Conservation (phyloP, 257 asterid genomes). For the Solanum etuberosum region DNA sequence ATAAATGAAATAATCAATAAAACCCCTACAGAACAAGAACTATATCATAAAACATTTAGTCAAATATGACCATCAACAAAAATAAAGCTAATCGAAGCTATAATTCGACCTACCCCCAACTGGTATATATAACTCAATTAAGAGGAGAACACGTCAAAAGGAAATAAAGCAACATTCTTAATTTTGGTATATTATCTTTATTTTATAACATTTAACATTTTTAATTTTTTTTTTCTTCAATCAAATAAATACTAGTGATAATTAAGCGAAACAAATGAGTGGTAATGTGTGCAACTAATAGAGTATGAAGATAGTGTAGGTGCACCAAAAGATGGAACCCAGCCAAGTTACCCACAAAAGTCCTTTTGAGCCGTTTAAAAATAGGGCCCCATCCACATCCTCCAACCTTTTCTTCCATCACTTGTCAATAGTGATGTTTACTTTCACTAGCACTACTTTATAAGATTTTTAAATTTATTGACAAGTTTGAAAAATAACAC, state of each 20-base stretch:
- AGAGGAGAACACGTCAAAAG: not conserved
- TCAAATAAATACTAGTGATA: not conserved
- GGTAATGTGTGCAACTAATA: not conserved
- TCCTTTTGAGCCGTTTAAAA: conserved; percentile 57
- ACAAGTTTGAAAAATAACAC: conserved; percentile 21
- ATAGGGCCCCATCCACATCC: conserved; percentile 12
- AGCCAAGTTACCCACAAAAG: conserved; percentile 18
- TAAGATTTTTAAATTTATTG: conserved; percentile 49
- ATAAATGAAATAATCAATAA: too few species aligned
- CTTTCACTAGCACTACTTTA: conserved; percentile 4
- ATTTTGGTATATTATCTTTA: too few species aligned
- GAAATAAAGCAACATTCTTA: not conserved
- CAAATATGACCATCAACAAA: too few species aligned
- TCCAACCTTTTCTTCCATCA: not conserved
- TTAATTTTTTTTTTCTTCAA: too few species aligned
- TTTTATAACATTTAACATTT: too few species aligned
- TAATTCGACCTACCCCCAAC: too few species aligned
- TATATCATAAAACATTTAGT: too few species aligned
- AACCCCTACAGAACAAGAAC: too few species aligned
- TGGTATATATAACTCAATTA: not conserved
- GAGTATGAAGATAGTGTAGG: not conserved
- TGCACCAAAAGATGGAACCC: conserved; percentile 15
- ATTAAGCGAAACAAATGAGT: not conserved
- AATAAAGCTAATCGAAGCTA: too few species aligned
- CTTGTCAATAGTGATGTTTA: not conserved